phyloP scores from a whole-genome alignment of 768 basidiomycete species.

The Fomitopsis pulvina region DNA sequence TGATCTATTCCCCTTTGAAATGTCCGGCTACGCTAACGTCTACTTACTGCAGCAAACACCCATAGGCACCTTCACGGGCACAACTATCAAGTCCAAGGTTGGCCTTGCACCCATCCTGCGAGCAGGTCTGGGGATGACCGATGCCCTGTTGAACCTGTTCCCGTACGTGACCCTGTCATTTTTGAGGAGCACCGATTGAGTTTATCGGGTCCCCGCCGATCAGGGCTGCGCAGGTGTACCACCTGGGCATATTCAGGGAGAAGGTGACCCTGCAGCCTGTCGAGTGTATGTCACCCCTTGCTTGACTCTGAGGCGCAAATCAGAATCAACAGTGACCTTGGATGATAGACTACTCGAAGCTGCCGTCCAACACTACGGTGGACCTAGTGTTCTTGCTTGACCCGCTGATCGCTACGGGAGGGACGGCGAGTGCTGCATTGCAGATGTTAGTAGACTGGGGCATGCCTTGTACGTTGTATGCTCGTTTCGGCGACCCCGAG shows the following conservation, averaged over 20 bases:
- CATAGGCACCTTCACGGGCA: conserved; percentile 72
- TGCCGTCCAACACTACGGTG: conserved; percentile 67
- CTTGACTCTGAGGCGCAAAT: background rate
- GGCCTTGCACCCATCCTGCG: conserved; percentile 89
- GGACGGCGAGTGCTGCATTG: conserved; percentile 84
- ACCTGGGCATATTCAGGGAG: conserved; percentile 86
- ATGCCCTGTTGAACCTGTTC: conserved; percentile 78
- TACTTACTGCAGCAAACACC: conserved; percentile 57
- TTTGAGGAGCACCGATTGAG: background rate
- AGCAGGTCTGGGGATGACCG: conserved; percentile 91
- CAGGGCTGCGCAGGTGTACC: conserved; percentile 80
- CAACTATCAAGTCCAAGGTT: conserved; percentile 65
- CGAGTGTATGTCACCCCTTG: conserved; percentile 54
- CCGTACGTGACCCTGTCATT: conserved; percentile 45
- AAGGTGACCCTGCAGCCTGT: conserved; percentile 85
- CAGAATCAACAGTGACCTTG: too few species aligned
- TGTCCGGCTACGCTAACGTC: background rate
- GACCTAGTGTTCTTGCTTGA: conserved; percentile 87
- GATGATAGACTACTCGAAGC: conserved; percentile 77
- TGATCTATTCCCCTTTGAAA: background rate
- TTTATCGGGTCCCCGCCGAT: background rate
- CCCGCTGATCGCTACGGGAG: conserved; percentile 91
- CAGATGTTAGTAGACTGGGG: conserved; percentile 85
- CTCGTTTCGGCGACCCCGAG: conserved; percentile 1
- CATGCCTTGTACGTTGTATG: conserved; percentile 44